Conservation (phyloP, 306 rosid species). For the Cucurbita pepo region DNA sequence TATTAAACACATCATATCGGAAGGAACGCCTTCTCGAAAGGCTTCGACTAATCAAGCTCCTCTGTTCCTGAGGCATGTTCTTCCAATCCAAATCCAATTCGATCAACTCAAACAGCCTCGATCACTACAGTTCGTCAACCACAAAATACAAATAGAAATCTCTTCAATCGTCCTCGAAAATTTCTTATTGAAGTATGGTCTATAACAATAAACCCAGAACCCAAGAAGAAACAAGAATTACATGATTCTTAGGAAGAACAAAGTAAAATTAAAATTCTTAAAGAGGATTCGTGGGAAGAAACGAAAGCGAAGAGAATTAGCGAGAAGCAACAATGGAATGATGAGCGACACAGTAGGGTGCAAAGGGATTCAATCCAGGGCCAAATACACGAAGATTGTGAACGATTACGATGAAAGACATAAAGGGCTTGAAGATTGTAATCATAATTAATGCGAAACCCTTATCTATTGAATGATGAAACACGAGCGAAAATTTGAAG, state of each 20-base stretch:
- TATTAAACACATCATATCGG: slow-evolving; percentile 26
- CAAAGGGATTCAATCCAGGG: slow-evolving; percentile 95
- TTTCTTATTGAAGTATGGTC: neutral
- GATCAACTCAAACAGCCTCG: neutral
- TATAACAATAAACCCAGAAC: neutral
- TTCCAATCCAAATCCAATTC: neutral
- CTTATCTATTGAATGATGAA: neutral
- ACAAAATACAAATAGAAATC: neutral
- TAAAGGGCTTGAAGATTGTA: slow-evolving; percentile 14
- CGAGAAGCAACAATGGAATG: slow-evolving; percentile 38
- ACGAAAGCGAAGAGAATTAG: slow-evolving; percentile 21
- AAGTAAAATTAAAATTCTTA: neutral
- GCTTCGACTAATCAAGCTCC: slow-evolving; percentile 21
- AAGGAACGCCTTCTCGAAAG: slow-evolving; percentile 47
- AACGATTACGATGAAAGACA: slow-evolving; percentile 18
- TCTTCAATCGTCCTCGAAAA: neutral
- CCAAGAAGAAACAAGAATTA: slow-evolving; percentile 10
- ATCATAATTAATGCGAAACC: slow-evolving; percentile 29
- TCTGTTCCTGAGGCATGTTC: slow-evolving; percentile 26
- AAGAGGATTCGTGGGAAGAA: neutral
- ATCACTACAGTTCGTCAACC: neutral
- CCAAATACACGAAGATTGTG: slow-evolving; percentile 82
- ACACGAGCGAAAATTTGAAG: neutral
- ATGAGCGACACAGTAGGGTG: slow-evolving; percentile 69
- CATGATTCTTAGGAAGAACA: slow-evolving; percentile 12